Base-by-base conservation (phyloP, 1,284 basidiomycete species). In the Rhizoctonia solani region DNA sequence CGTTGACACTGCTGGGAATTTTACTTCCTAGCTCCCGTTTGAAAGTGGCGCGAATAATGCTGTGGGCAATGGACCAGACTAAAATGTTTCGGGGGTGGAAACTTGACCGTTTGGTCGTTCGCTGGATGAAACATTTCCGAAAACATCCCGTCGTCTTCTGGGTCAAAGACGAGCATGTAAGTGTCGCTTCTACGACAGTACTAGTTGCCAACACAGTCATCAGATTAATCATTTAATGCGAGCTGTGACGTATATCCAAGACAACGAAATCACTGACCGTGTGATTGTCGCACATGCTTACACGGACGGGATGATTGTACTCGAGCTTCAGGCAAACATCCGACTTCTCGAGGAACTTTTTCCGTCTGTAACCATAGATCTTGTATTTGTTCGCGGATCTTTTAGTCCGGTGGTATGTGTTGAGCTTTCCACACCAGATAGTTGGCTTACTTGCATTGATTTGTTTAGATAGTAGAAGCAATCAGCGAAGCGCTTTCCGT, bases 281-380 rank as follows among this genome's bases (percentile, higher is more conserved):
- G 72, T 89, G 69, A 88, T 87, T 75, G 80, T 90, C 30, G 81
- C 87, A 0, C 87, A 89, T 72, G 88, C 88, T 71, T 80, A 81
- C 67, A 79, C 82, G 47, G 77, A 78, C 46, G 81, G 83, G 69
- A 75, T 77, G 1, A 75, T 85, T 85, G 73, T 77, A 42, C 75
- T 76, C 0, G 76, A 77, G 63, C 69, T 77, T 29, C 74, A 76
- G 59, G 74, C 74, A 16, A 76, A 76, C 19, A 71, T 71, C 56
- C 73, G 74, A 58, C 59, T 71, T 34, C 49, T 71, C 4, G 71
- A 71, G 39, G 71, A 71, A 42, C 69, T 65, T 2, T 71, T 71
- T 58, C 71, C 69, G 19, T 53, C 49, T 50, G 69, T 66, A 11
- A 69, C 71, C 2, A 25, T 71, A n/a, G 71, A 70, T 53, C 61